Conservation (phyloP, 805 yeast species). For the Candida alai region DNA sequence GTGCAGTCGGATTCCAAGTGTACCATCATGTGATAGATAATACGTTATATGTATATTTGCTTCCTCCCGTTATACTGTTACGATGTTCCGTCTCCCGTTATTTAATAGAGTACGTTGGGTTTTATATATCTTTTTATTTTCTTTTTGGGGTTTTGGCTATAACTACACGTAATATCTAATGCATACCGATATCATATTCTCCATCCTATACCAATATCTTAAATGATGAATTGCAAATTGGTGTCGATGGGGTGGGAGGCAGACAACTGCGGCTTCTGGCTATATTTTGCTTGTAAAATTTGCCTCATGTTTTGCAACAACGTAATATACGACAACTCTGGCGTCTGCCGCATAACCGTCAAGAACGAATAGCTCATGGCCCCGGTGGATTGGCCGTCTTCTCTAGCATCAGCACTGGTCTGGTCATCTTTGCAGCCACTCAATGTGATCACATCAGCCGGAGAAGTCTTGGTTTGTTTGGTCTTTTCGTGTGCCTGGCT, state of each 20-base stretch:
- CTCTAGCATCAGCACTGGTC: conserved; percentile 74
- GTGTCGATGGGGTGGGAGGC: conserved; percentile 78
- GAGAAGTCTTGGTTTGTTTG: conserved; percentile 56
- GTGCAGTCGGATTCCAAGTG: conserved; percentile 48
- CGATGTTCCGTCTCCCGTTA: too few relatives aligned
- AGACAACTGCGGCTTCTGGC: conserved; percentile 81
- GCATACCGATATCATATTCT: neutral
- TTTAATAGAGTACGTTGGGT: neutral
- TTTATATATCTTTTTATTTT: neutral
- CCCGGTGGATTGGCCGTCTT: conserved; percentile 70
- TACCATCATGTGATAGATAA: conserved; percentile 33
- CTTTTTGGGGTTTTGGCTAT: too few relatives aligned
- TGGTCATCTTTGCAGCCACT: conserved; percentile 84
- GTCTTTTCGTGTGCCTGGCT: conserved; percentile 34
- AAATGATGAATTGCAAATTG: conserved; percentile 36
- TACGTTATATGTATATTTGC: neutral
- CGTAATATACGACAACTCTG: conserved; percentile 65
- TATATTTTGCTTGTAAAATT: conserved; percentile 57
- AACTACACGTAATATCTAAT: conserved; percentile 1
- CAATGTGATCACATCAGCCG: conserved; percentile 73
- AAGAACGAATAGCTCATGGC: conserved; percentile 83
- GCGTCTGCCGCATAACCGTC: conserved; percentile 54
- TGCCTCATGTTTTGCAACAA: conserved; percentile 68
- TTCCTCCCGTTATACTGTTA: too few relatives aligned
- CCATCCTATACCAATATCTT: conserved; percentile 1